Percentiles rank a stretch among this genome's conserved stretches.
Evolutionary conservation across 1,139 yeast genomes (phyloP).

Genomic region (Ogataea hybrid): DNA sequence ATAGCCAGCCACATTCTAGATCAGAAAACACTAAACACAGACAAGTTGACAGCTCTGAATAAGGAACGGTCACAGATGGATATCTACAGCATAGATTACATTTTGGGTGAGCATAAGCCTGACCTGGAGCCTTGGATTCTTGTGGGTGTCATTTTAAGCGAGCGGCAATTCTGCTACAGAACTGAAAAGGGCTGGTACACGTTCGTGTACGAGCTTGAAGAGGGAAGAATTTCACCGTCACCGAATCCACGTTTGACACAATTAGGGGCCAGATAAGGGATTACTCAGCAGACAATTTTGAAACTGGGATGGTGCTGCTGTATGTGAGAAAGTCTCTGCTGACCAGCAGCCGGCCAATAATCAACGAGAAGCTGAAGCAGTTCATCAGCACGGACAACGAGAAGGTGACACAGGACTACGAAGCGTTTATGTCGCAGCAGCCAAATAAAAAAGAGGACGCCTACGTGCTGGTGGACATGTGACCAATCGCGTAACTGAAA

Average conservation of each 20-base stretch:
- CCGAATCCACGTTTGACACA: slow-evolving; percentile 23
- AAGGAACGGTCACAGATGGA: slow-evolving; percentile 19
- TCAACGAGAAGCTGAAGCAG: slow-evolving; percentile 20
- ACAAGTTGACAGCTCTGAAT: slow-evolving; percentile 17
- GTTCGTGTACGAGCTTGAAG: slow-evolving; percentile 27
- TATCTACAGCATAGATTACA: slow-evolving; percentile 25
- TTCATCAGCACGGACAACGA: slow-evolving; percentile 29
- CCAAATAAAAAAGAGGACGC: slow-evolving; percentile 8
- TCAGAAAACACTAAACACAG: slow-evolving; percentile 7
- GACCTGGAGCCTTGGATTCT: slow-evolving; percentile 35
- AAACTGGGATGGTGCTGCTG: slow-evolving; percentile 31
- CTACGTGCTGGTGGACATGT: slow-evolving; percentile 15
- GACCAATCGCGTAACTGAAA: slow-evolving; percentile 1
- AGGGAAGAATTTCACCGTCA: slow-evolving; percentile 26
- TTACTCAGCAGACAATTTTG: slow-evolving; percentile 25
- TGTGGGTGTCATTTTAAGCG: slow-evolving; percentile 31
- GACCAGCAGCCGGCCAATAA: slow-evolving; percentile 4
- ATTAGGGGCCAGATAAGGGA: slow-evolving; percentile 24
- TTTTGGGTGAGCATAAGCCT: slow-evolving; percentile 22
- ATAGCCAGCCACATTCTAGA: slow-evolving; percentile 16
- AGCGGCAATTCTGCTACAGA: slow-evolving; percentile 30
- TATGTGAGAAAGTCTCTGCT: slow-evolving; percentile 32
- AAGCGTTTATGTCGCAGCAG: slow-evolving; percentile 6
- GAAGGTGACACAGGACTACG: slow-evolving; percentile 18
- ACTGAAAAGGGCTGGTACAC: slow-evolving; percentile 21